phyloP scores from a whole-genome alignment of 176 grass and related monocot genomes.

The Triticum turgidum region DNA sequence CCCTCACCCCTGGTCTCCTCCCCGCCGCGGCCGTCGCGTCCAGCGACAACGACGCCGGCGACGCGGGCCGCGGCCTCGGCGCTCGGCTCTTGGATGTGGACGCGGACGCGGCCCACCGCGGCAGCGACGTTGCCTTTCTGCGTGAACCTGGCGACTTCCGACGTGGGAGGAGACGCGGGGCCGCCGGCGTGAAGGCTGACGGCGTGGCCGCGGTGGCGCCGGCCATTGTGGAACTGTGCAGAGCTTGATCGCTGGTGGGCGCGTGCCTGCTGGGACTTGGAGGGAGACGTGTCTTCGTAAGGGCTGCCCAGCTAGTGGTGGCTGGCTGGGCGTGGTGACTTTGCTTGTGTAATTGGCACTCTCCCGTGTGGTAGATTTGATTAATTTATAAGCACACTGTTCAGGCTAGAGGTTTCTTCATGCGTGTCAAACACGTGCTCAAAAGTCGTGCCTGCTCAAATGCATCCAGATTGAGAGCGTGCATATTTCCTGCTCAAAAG shows the following conservation, averaged over 20 bases:
- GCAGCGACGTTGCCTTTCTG: neutral
- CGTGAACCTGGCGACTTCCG: neutral
- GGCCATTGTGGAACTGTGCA: neutral
- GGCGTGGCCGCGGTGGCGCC: neutral
- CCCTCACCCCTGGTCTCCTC: constrained; percentile 18
- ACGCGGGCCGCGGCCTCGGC: neutral
- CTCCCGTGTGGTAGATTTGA: no score
- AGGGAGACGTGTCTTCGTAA: neutral
- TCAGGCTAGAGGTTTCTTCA: no score
- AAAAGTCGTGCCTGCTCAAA: no score
- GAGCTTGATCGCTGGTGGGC: neutral
- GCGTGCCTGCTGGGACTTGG: no score
- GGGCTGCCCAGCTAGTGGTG: no score
- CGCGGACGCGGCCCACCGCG: constrained; percentile 17
- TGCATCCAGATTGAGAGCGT: no score
- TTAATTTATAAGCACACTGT: no score
- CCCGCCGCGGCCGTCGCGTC: neutral
- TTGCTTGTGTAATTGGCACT: no score
- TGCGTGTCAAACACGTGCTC: no score
- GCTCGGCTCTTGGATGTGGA: constrained; percentile 8
- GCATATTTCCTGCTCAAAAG: no score
- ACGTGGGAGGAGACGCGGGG: neutral
- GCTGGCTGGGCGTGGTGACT: no score
- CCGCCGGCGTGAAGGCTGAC: neutral
- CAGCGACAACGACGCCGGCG: neutral